Evolutionary conservation across 2,329 filamentous ascomycete genomes (phyloP).

Genomic region (Epichloe sylvatica): DNA sequence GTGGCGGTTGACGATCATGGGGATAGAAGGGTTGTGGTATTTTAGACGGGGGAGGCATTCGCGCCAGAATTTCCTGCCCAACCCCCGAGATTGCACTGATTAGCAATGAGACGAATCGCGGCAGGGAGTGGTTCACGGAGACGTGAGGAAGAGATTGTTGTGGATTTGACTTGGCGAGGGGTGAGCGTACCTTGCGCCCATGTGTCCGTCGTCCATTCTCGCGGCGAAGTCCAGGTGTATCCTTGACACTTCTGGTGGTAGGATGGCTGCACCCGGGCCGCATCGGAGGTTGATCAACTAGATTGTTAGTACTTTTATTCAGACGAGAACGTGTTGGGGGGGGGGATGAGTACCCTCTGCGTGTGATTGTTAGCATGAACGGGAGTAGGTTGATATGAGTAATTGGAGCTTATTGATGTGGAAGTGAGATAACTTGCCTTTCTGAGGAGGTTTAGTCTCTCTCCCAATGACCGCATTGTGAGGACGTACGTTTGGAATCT

Average conservation of each 20-base stretch:
- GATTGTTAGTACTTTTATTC: constrained; percentile 12
- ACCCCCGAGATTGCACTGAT: neutral
- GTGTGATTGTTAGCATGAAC: neutral
- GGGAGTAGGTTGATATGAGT: neutral
- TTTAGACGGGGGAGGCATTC: constrained; percentile 69
- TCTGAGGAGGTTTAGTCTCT: constrained; percentile 62
- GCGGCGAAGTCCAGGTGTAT: constrained; percentile 62
- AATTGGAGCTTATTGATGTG: neutral
- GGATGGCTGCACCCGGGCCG: constrained; percentile 68
- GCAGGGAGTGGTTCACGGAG: neutral
- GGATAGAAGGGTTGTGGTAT: constrained; percentile 78
- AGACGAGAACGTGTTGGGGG: neutral
- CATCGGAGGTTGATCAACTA: constrained; percentile 63
- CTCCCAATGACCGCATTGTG: constrained; percentile 36
- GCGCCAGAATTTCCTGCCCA: constrained; percentile 71
- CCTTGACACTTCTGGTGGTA: constrained; percentile 61
- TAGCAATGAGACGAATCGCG: constrained; percentile 8
- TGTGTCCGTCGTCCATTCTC: constrained; percentile 50
- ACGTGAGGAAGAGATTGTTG: constrained; percentile 13
- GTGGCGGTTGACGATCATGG: constrained; percentile 68
- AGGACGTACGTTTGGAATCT: neutral
- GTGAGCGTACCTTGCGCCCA: constrained; percentile 51
- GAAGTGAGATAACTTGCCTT: constrained; percentile 39
- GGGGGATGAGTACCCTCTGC: constrained; percentile 27
- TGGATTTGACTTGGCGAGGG: constrained; percentile 6